Evolutionary conservation across 148 eudicot genomes (phyloP).

Genomic region (Vaccinium vitisidaea): DNA sequence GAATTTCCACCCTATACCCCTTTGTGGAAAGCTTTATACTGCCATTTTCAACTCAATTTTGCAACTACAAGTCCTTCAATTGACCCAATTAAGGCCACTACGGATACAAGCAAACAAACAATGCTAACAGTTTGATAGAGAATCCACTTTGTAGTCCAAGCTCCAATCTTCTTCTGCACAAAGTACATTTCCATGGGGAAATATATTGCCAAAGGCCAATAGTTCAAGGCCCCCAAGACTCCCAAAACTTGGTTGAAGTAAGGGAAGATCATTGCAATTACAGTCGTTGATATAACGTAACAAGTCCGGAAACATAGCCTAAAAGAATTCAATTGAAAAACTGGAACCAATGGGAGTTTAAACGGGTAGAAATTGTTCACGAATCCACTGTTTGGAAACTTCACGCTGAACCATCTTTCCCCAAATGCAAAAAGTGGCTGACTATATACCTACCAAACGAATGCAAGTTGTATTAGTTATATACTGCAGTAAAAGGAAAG

Average conservation of each 20-base stretch:
- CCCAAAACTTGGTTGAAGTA: constrained; percentile 61
- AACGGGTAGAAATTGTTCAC: constrained; percentile 31
- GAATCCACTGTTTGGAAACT: constrained; percentile 37
- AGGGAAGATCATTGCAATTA: constrained; percentile 43
- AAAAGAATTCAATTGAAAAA: constrained; percentile 37
- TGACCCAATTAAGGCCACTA: constrained; percentile 56
- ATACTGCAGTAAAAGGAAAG: background rate
- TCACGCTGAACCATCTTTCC: constrained; percentile 40
- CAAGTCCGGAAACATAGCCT: constrained; percentile 47
- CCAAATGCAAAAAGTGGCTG: constrained; percentile 46
- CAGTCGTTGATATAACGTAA: constrained; percentile 45
- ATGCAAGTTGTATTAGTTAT: background rate
- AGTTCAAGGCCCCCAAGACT: constrained; percentile 50
- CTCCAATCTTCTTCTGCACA: constrained; percentile 41
- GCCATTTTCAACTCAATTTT: constrained; percentile 31
- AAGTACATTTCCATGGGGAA: constrained; percentile 74
- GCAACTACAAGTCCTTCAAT: constrained; percentile 53
- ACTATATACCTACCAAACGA: constrained; percentile 34
- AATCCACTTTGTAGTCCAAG: constrained; percentile 47
- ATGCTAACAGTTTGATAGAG: constrained; percentile 40
- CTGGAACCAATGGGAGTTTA: constrained; percentile 36
- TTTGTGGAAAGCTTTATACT: background rate
- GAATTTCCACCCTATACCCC: background rate
- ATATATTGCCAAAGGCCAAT: constrained; percentile 64
- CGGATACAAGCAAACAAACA: constrained; percentile 37